Conservation (phyloP, 2,329 filamentous ascomycete genomes). For the Aspergillus niger region DNA sequence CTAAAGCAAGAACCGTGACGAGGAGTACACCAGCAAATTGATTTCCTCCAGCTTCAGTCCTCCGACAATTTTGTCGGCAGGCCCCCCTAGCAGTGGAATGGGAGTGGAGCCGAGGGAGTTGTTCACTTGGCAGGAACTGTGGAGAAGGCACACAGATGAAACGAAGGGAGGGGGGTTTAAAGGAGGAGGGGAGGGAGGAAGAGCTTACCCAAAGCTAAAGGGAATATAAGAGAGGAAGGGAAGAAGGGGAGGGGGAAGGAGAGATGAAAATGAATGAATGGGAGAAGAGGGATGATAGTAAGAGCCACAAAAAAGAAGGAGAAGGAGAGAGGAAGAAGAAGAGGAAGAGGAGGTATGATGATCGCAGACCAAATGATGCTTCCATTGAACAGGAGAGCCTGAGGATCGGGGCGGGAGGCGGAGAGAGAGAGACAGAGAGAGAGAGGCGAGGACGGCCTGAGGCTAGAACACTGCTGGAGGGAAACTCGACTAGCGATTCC, state of each 20-base stretch:
- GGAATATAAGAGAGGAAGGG: slow-evolving; percentile 6
- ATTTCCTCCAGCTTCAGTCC: not conserved
- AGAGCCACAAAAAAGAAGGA: slow-evolving; percentile 5
- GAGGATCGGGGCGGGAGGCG: slow-evolving; percentile 7
- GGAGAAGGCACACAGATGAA: slow-evolving; percentile 25
- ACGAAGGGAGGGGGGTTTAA: slow-evolving; percentile 16
- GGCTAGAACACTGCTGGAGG: slow-evolving; percentile 3
- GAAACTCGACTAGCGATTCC: not conserved
- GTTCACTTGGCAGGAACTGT: slow-evolving; percentile 32
- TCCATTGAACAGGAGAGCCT: slow-evolving; percentile 2
- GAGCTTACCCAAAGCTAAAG: slow-evolving; percentile 15
- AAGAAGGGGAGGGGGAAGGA: not conserved
- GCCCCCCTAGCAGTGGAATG: slow-evolving; percentile 30
- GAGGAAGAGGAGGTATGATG: slow-evolving; percentile 4
- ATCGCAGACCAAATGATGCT: not conserved
- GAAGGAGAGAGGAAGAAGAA: not conserved
- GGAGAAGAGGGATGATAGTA: slow-evolving; percentile 1
- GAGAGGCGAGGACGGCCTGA: not conserved
- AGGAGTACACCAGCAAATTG: not conserved
- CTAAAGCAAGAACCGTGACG: not conserved
- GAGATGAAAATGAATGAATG: slow-evolving; percentile 5
- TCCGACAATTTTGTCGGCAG: not conserved
- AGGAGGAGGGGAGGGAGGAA: slow-evolving; percentile 3
- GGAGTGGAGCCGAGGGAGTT: slow-evolving; percentile 32
- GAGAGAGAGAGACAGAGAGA: not conserved